phyloP scores from a whole-genome alignment of 2,329 filamentous ascomycete species.

The Pestalotiopsis sp. region DNA sequence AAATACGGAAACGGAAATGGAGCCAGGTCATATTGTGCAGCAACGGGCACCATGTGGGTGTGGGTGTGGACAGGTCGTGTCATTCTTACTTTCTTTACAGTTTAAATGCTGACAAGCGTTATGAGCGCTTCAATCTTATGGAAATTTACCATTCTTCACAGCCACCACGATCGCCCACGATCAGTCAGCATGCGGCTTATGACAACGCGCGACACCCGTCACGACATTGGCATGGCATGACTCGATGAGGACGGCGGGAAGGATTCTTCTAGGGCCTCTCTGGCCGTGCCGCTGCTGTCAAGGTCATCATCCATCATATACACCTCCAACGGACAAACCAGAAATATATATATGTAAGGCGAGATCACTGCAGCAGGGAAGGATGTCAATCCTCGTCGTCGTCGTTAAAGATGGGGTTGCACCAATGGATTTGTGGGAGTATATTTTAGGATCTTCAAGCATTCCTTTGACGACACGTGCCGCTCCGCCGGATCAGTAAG shows the following conservation, averaged over 20 bases:
- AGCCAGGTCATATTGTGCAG: not conserved
- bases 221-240: not conserved
- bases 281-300: not conserved
- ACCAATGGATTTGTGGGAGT: not conserved
- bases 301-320: not conserved
- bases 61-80: not conserved
- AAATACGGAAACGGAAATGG: not conserved
- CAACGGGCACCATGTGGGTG: not conserved
- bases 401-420: not conserved
- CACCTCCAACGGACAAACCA: not conserved
- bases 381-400: not conserved
- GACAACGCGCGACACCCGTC: not conserved
- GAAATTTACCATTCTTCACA: not conserved
- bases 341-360: not conserved
- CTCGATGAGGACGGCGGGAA: not conserved
- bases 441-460: not conserved
- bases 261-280: not conserved
- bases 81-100: not conserved
- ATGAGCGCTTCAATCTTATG: too few relatives aligned
- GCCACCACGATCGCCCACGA: not conserved
- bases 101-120: too few relatives aligned
- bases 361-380: slow-evolving; percentile 2
- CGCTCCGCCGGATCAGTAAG: not conserved
- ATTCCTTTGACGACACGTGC: not conserved
- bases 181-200: not conserved